Base-by-base conservation (phyloP, 2,329 filamentous ascomycete genomes). In the Exophiala sp. region DNA sequence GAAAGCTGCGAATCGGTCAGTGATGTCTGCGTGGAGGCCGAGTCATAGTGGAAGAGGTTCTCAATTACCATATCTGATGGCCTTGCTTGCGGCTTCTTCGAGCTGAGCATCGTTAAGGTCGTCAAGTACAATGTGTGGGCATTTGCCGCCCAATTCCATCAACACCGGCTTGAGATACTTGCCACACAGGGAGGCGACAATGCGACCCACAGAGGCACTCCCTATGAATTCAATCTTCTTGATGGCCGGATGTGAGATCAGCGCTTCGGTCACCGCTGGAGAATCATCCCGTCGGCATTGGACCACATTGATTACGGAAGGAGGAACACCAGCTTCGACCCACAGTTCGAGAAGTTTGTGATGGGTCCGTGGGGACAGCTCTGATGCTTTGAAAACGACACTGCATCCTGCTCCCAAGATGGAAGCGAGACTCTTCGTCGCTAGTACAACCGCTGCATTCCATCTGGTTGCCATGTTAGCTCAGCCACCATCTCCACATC, bases 71-170 rank as follows among this genome's bases (percentile, higher is more conserved):
- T n/a, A n/a, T n/a, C n/a, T n/a, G n/a, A n/a, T 20, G 29, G 34
- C 10, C 20, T 45, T 32, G 20, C 6, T 16, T 7, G 38, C 7
- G 18, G 20, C 29, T 16, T 14, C 36, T 16, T 21, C 14, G 36
- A 36, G 11, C n/a, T 84, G 12, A 92, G 71, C 40, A 43, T 12
- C 40, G 46, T 89, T 82, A 14, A 88, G 87, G 65, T 94, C 90
- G 1, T 88, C 87, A 1, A 95, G 82, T 35, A 95, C 78, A 47
- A 96, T 76, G 36, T 89, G 76, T 0, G 90, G 88, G 56, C 85
- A 89, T 74, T 95, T 95, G 47, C 91, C 90, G 52, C 90, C 91
- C 0, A 95, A 79, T 73, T 95, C 91, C 87, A 95, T 91, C 20
- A 90, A 95, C 44, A 94, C 85, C 66, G 90, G 90, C 72, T 95